Conservation (phyloP, 169 alveolate genomes). For the Cryptosporidium sp. region DNA sequence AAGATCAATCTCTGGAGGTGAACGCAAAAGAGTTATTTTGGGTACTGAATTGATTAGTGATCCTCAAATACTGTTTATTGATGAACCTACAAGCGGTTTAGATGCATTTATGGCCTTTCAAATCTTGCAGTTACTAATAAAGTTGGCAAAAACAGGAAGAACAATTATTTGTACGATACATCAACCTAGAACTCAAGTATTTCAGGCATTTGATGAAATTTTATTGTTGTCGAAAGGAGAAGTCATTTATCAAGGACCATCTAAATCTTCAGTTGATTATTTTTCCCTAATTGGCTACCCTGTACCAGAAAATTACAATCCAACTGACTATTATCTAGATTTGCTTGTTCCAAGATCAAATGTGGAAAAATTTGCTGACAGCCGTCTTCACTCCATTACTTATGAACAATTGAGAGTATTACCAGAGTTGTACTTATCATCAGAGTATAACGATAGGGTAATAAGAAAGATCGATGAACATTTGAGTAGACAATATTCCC, state of each 20-base stretch:
- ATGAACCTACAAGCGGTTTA: conserved; percentile 92
- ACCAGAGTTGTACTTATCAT: conserved; percentile 28
- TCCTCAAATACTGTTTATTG: conserved; percentile 90
- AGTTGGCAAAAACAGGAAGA: conserved; percentile 83
- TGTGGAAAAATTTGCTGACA: conserved; percentile 32
- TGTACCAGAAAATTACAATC: conserved; percentile 79
- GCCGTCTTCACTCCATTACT: conserved; percentile 35
- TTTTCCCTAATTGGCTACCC: conserved; percentile 67
- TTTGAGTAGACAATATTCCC: not conserved
- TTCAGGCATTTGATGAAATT: conserved; percentile 82
- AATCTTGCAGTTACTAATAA: conserved; percentile 81
- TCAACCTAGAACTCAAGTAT: conserved; percentile 85
- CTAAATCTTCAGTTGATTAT: conserved; percentile 35
- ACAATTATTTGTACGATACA: conserved; percentile 86
- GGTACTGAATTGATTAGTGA: conserved; percentile 91
- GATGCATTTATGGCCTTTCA: conserved; percentile 87
- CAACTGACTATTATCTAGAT: conserved; percentile 77
- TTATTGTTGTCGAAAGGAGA: conserved; percentile 83
- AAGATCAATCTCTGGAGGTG: conserved; percentile 93
- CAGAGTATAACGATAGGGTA: conserved; percentile 24
- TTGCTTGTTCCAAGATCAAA: conserved; percentile 53
- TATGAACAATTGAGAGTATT: conserved; percentile 49
- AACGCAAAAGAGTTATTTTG: conserved; percentile 89
- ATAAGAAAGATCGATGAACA: conserved; percentile 34
- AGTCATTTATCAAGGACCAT: conserved; percentile 82